A percentile compares a stretch with the other conserved stretches of the same genome.
Conservation (phyloP, 148 eudicot species). For the Silene uniflora region DNA sequence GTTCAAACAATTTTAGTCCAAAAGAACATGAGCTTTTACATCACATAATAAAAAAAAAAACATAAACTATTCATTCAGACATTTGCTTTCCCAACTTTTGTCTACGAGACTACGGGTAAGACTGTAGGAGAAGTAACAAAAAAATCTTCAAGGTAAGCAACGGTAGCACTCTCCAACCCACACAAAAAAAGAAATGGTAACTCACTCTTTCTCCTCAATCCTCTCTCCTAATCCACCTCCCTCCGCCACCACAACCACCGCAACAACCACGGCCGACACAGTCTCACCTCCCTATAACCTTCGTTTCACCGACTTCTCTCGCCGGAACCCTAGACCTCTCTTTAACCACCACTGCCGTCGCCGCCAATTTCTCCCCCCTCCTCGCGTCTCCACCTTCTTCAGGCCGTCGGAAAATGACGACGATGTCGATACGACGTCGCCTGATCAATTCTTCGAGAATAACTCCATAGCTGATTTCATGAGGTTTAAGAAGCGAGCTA, state of each 20-base stretch:
- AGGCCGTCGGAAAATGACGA: conserved; percentile 21
- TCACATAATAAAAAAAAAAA: too few species aligned
- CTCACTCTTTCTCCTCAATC: conserved; percentile 40
- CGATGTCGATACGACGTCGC: conserved; percentile 27
- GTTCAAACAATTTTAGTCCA: too few species aligned
- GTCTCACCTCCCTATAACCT: conserved; percentile 12
- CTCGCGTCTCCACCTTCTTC: conserved; percentile 29
- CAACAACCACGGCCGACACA: conserved; percentile 13
- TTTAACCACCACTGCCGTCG: background rate
- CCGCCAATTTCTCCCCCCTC: conserved; percentile 22
- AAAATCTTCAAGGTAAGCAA: background rate
- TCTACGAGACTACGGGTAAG: too few species aligned
- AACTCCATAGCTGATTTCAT: conserved; percentile 83
- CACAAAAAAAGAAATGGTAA: conserved; percentile 14
- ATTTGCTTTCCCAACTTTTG: too few species aligned
- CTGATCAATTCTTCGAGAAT: conserved; percentile 45
- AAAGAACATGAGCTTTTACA: too few species aligned
- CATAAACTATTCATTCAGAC: too few species aligned
- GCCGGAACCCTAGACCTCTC: conserved; percentile 26
- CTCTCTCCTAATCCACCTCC: conserved; percentile 35
- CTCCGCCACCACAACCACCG: conserved; percentile 8
- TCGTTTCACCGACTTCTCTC: conserved; percentile 25
- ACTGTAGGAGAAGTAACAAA: background rate
- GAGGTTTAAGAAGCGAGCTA: conserved; percentile 56
- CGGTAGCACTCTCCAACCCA: background rate